Base-by-base conservation (phyloP, 169 alveolate species). In the Plasmodium inui region DNA sequence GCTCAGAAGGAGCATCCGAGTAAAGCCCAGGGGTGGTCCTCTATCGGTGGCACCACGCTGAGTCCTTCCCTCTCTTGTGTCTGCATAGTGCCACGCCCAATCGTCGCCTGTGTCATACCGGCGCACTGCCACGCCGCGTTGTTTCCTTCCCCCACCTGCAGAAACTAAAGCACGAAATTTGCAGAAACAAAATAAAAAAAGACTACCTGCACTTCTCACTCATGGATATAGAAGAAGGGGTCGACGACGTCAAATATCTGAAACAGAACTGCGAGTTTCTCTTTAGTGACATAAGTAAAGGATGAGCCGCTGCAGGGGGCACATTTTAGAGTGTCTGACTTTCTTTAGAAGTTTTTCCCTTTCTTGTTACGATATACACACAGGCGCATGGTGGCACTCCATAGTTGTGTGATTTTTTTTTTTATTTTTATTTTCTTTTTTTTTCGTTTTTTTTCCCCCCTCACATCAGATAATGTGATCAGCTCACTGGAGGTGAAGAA, bases 201-300 rank as follows among this genome's bases (percentile, higher is more conserved):
- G 71, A 76, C 37, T 86, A 86, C 78, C 44, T 74, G 22, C 55
- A 85, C 28, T 85, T 85, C 44, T 76, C 79, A 37, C 37, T 85
- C 55, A 85, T 74, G 85, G 93, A 85, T 17, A 74, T 85, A 74
- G 93, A 85, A 6, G 93, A 85, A 76, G 85, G 85, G 14, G 70
- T 85, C 46, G 44, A 85, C 28, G 93, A 85, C 70, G 93, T 85
- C 6, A 85, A 85, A 61, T 85, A 85, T 41, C 71, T 85, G 22
- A 85, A 85, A 32, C 86, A 85, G 39, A 85, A 85, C 70, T 85
- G 86, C 61, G 93, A 85, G 41, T 85, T 67, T 34, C 46, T 85
- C 39, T 85, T 76, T 37, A 74, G 86, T 37, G 93, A 85, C 22
- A 85, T 85, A 74, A 44, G 93, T 85, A 85, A 85, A 8, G 19